phyloP scores from a whole-genome alignment of 176 grass and related monocot genomes.

The Metroxylon sagu region DNA sequence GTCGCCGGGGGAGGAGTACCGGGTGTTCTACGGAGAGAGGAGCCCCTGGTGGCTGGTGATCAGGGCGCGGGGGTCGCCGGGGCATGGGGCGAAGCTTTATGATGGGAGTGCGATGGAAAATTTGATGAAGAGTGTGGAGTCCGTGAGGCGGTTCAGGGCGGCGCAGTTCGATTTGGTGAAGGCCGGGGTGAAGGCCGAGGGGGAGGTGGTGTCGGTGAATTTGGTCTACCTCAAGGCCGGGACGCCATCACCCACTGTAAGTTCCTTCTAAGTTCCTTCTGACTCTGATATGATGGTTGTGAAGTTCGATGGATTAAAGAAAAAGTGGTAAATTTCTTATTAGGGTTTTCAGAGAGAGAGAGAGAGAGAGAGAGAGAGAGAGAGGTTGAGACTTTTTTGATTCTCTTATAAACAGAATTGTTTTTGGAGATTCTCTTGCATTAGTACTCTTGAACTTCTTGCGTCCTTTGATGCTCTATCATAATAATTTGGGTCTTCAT shows the following conservation, averaged over 20 bases:
- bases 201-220: slow-evolving; percentile 85
- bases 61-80: slow-evolving; percentile 59
- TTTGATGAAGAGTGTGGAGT: slow-evolving; percentile 86
- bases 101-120: slow-evolving; percentile 95
- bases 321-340: no score
- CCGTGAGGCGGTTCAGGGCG: slow-evolving; percentile 62
- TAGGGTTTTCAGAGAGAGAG: no score
- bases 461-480: no score
- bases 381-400: no score
- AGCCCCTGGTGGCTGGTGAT: slow-evolving; percentile 80
- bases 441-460: no score
- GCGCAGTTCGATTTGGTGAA: slow-evolving; percentile 93
- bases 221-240: slow-evolving; percentile 85
- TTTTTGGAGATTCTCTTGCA: no score
- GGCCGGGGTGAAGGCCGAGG: slow-evolving; percentile 59
- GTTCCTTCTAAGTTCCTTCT: slow-evolving; percentile 35
- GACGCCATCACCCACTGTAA: slow-evolving; percentile 68
- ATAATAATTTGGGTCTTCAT: no score
- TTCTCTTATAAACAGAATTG: no score
- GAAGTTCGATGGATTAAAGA: no score
- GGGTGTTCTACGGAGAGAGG: slow-evolving; percentile 85
- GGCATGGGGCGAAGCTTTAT: slow-evolving; percentile 84
- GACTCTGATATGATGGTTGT: no score
- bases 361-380: no score
- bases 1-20: slow-evolving; percentile 57